Evolutionary conservation across 106 monocot species (phyloP).

Genomic region (Apostasia shenzhenica): DNA sequence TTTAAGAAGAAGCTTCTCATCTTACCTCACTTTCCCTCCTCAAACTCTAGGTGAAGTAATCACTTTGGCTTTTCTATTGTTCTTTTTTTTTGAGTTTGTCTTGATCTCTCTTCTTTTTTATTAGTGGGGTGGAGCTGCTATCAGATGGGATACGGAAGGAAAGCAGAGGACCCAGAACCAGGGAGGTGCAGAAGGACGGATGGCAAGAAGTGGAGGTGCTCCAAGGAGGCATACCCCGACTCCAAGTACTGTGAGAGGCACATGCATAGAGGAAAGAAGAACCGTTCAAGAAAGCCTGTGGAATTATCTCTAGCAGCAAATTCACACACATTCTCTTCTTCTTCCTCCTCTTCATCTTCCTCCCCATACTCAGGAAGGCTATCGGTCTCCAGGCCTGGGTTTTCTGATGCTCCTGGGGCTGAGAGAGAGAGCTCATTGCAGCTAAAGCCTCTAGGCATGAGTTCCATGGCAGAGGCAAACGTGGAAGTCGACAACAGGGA

Average conservation of each 20-base stretch:
- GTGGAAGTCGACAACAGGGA: constrained; percentile 18
- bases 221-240: constrained; percentile 71
- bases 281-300: constrained; percentile 99
- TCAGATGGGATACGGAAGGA: constrained; percentile 53
- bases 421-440: constrained; percentile 51
- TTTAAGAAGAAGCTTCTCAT: constrained; percentile 52
- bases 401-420: constrained; percentile 15
- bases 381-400: constrained; percentile 21
- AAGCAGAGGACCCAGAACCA: constrained; percentile 84
- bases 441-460: constrained; percentile 47
- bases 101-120: constrained; percentile 1
- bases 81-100: background rate
- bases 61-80: background rate
- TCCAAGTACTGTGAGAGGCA: constrained; percentile 94
- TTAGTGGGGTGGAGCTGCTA: constrained; percentile 59
- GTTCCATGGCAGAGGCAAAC: constrained; percentile 27
- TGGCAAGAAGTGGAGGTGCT: constrained; percentile 96
- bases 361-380: background rate
- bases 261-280: constrained; percentile 83
- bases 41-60: constrained; percentile 44
- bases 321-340: background rate
- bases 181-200: constrained; percentile 90
- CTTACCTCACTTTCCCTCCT: constrained; percentile 32
- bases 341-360: constrained; percentile 7
- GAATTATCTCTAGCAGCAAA: constrained; percentile 52